Conservation (phyloP, 2,329 filamentous ascomycete genomes). For the Talaromyces sp. region DNA sequence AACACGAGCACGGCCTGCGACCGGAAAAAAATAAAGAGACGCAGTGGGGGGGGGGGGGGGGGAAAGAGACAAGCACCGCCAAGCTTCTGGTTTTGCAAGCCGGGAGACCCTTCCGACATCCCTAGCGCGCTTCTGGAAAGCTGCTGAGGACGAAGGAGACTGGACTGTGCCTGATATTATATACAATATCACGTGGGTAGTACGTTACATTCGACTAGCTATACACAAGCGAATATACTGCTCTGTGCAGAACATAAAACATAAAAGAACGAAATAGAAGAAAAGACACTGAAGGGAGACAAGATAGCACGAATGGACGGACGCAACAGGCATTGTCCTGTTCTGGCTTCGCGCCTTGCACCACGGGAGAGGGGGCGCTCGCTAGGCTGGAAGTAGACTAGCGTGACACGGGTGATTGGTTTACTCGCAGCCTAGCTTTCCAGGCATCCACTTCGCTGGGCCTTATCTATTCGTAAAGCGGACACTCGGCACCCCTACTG, state of each 20-base stretch:
- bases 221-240: no score
- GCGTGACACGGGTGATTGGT: neutral
- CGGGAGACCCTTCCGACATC: neutral
- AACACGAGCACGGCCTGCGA: no score
- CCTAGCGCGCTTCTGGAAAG: neutral
- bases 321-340: neutral
- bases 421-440: neutral
- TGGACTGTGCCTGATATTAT: neutral
- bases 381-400: neutral
- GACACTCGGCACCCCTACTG: no score
- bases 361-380: neutral
- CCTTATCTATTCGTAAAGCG: neutral
- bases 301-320: neutral
- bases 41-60: neutral
- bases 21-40: neutral
- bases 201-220: no score
- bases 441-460: neutral
- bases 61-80: neutral
- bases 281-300: neutral
- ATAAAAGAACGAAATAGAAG: no score
- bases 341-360: neutral
- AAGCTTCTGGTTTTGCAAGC: neutral
- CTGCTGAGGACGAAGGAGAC: neutral
- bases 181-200: no score
- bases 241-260: no score